phyloP scores from a whole-genome alignment of 768 basidiomycete species.

The Serendipita vermifera region DNA sequence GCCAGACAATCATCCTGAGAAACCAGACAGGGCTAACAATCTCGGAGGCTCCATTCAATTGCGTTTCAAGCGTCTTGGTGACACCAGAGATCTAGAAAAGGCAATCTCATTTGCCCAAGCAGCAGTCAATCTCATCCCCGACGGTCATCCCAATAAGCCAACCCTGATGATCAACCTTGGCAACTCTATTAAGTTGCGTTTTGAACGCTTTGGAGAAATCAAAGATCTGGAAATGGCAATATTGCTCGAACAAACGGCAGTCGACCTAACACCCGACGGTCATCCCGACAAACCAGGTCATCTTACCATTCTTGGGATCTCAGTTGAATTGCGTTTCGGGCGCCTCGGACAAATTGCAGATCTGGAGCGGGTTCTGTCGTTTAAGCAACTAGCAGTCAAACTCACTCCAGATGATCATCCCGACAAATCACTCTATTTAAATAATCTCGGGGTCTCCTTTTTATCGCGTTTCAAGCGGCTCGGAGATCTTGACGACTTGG shows the following conservation, averaged over 20 bases:
- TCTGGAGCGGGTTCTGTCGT: conserved; percentile 9
- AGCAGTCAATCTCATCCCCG: conserved; percentile 11
- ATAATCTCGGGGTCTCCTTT: conserved; percentile 13
- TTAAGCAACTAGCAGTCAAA: conserved; percentile 9
- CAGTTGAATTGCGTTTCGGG: conserved; percentile 11
- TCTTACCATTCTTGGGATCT: conserved; percentile 12
- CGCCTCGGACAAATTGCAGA: conserved; percentile 11
- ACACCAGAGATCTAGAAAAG: conserved; percentile 11
- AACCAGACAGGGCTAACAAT: conserved; percentile 3
- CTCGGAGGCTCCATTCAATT: conserved; percentile 11
- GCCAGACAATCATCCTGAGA: conserved; percentile 11
- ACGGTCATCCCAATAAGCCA: conserved; percentile 13
- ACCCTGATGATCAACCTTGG: conserved; percentile 11
- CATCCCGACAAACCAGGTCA: conserved; percentile 10
- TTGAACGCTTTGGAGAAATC: conserved; percentile 13
- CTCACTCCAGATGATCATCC: conserved; percentile 13
- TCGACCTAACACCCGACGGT: conserved; percentile 13
- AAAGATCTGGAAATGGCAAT: background rate
- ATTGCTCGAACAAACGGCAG: background rate
- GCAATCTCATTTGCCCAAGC: conserved; percentile 9
- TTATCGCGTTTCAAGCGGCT: conserved; percentile 7
- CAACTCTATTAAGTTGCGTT: conserved; percentile 4
- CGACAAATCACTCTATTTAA: conserved; percentile 5
- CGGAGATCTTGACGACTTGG: conserved; percentile 11
- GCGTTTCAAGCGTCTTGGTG: conserved; percentile 9